These are phyloP conservation scores for Penicillium arizonense DNA, from an alignment of 495 filamentous ascomycete genomes.

Conservation along the genomic window DNA sequence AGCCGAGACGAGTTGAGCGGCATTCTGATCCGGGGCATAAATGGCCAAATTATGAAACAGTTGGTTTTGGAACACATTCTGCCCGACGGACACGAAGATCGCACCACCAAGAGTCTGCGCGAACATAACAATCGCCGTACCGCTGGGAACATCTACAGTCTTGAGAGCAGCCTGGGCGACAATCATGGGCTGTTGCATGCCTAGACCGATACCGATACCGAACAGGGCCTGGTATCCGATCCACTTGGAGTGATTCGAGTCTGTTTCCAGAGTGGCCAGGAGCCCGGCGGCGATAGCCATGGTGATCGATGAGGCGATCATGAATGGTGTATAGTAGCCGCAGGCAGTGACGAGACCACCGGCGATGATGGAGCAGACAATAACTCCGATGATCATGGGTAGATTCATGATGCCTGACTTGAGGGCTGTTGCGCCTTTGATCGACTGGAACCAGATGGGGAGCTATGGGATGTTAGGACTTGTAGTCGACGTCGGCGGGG, in stretches of 20 bases:
- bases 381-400: constrained; percentile 65
- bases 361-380: constrained; percentile 58
- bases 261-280: constrained; percentile 58
- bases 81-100: constrained; percentile 70
- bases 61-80: constrained; percentile 76
- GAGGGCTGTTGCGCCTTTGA: constrained; percentile 66
- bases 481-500: not conserved
- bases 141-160: constrained; percentile 61
- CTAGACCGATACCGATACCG: constrained; percentile 67
- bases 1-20: constrained; percentile 47
- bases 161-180: constrained; percentile 66
- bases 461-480: constrained; percentile 49
- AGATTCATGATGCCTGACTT: constrained; percentile 75
- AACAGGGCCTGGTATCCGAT: constrained; percentile 75
- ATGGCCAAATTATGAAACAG: constrained; percentile 55
- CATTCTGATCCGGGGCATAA: constrained; percentile 51
- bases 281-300: constrained; percentile 68
- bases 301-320: constrained; percentile 59
- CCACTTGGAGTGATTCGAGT: constrained; percentile 59
- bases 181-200: constrained; percentile 67
- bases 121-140: constrained; percentile 66
- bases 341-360: constrained; percentile 60
- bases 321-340: constrained; percentile 78
- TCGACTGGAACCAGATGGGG: constrained; percentile 88
- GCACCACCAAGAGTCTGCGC: constrained; percentile 70